Conservation (phyloP, 495 filamentous ascomycete species). For the Penicillium herquei region DNA sequence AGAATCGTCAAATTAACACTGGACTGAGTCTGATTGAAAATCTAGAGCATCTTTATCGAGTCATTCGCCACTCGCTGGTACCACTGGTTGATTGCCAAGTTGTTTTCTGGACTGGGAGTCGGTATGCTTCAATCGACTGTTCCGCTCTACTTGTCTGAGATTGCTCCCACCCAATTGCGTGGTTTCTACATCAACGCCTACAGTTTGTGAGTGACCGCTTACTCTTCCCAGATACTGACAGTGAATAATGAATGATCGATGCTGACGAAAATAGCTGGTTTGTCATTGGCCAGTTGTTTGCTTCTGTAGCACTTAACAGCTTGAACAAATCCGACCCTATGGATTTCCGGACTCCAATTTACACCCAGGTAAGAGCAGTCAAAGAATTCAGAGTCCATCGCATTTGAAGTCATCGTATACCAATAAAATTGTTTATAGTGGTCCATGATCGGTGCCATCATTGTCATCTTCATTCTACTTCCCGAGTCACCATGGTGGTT, state of each 20-base stretch:
- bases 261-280: conserved; percentile 30
- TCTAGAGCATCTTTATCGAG: conserved; percentile 37
- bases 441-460: conserved; percentile 33
- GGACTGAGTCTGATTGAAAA: neutral
- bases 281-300: conserved; percentile 39
- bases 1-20: neutral
- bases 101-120: conserved; percentile 41
- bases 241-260: neutral
- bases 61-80: conserved; percentile 36
- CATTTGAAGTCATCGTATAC: no score
- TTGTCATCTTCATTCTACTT: conserved; percentile 29
- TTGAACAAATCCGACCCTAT: conserved; percentile 25
- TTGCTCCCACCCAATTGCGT: conserved; percentile 37
- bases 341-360: conserved; percentile 38
- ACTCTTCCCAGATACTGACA: no score
- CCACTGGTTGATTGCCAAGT: conserved; percentile 41
- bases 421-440: conserved; percentile 16
- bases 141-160: conserved; percentile 41
- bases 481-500: conserved; percentile 41
- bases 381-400: neutral
- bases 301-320: conserved; percentile 35
- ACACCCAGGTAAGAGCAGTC: conserved; percentile 32
- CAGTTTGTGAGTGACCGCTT: conserved; percentile 25
- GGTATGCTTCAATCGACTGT: conserved; percentile 43
- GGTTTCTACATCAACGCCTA: conserved; percentile 43